Percentiles rank a stretch among this genome's conserved stretches.
Conservation (phyloP, 805 yeast genomes). For the Schizosaccharomyces lindneri region DNA sequence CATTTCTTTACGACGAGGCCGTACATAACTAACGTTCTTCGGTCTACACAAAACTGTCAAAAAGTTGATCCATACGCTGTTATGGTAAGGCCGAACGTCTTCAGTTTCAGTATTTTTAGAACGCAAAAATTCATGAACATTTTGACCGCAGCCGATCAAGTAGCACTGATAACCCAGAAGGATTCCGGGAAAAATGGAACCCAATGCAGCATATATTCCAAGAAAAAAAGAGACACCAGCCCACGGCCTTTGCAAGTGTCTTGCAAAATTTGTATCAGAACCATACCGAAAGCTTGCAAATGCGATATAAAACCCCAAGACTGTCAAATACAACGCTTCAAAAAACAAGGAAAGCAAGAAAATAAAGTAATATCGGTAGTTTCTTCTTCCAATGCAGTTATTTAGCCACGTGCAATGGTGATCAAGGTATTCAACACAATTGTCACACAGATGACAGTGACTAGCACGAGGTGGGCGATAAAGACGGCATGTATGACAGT, state of each 20-base stretch:
- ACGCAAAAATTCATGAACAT: background rate
- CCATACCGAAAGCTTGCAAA: background rate
- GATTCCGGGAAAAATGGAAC: background rate
- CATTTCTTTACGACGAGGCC: background rate
- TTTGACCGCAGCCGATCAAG: background rate
- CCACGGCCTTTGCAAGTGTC: background rate
- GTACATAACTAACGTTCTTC: background rate
- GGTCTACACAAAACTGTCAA: background rate
- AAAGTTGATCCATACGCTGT: background rate
- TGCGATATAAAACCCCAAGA: background rate
- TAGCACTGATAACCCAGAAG: conserved; percentile 1
- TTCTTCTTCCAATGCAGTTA: conserved; percentile 1
- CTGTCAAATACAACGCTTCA: background rate
- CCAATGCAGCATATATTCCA: background rate
- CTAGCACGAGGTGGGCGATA: conserved; percentile 2
- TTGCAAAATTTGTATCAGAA: background rate
- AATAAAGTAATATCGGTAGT: background rate
- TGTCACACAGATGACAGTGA: conserved; percentile 1
- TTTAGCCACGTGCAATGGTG: conserved; percentile 1
- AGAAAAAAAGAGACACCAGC: conserved; percentile 1
- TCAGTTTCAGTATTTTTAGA: background rate
- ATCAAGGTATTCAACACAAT: conserved; percentile 1
- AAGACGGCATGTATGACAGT: conserved; percentile 1
- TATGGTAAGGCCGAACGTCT: background rate
- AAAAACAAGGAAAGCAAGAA: background rate